Conservation (phyloP, 2,329 filamentous ascomycete species). For the Cercospora citrullina region DNA sequence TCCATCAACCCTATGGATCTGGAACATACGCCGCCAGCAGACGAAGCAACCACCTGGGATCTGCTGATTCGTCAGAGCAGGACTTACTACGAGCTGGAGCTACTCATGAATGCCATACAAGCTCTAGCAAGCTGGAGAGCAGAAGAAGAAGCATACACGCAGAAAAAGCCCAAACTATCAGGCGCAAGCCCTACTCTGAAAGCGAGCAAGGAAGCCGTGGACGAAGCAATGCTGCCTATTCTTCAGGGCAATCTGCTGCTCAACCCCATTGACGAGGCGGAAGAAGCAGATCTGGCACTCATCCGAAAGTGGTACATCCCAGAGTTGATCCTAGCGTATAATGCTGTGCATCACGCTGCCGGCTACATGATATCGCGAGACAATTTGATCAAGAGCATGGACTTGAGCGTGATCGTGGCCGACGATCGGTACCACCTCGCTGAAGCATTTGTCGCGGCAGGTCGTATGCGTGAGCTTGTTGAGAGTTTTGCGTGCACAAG, state of each 20-base stretch:
- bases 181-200: conserved; percentile 36
- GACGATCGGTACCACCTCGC: conserved; percentile 46
- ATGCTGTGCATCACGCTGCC: conserved; percentile 76
- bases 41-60: conserved; percentile 27
- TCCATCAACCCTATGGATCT: conserved; percentile 42
- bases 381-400: conserved; percentile 80
- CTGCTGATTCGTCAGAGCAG: conserved; percentile 34
- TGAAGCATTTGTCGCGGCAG: conserved; percentile 42
- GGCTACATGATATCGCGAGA: conserved; percentile 74
- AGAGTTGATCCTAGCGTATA: conserved; percentile 80
- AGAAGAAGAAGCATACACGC: conserved; percentile 43
- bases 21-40: conserved; percentile 18
- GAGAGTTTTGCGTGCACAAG: conserved; percentile 71
- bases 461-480: conserved; percentile 49
- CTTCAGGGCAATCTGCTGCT: conserved; percentile 37
- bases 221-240: conserved; percentile 42
- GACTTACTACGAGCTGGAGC: conserved; percentile 47
- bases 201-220: conserved; percentile 43
- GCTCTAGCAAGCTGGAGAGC: conserved; percentile 47
- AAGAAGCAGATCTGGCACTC: conserved; percentile 60
- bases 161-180: conserved; percentile 25
- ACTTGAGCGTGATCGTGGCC: conserved; percentile 74
- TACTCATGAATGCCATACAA: conserved; percentile 45
- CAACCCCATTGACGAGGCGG: conserved; percentile 44
- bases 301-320: conserved; percentile 81